Conservation (phyloP, 2,329 filamentous ascomycete genomes). For the Grosmannia huntii region DNA sequence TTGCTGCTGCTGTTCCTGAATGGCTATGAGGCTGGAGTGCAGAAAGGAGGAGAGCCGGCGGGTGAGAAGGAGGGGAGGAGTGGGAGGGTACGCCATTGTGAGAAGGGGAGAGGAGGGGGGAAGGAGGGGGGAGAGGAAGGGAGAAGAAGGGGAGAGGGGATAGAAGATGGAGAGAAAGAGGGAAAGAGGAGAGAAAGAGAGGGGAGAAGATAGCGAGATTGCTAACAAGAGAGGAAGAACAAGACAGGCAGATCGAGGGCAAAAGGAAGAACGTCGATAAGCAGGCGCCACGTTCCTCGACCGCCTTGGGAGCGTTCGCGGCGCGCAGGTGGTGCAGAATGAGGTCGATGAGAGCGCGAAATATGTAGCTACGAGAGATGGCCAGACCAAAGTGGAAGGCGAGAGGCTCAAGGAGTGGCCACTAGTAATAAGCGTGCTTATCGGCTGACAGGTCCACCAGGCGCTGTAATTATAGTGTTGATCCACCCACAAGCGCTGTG, state of each 20-base stretch:
- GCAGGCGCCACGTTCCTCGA: neutral
- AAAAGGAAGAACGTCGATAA: neutral
- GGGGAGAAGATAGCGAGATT: neutral
- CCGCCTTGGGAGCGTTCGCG: neutral
- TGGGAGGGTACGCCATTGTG: conserved; percentile 23
- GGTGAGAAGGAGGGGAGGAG: conserved; percentile 49
- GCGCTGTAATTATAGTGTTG: neutral
- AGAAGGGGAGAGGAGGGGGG: conserved; percentile 11
- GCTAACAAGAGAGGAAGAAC: neutral
- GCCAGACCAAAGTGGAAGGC: neutral
- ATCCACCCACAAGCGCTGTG: neutral
- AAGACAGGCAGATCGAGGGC: neutral
- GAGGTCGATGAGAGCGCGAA: neutral
- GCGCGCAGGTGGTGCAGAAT: neutral
- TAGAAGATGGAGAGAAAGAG: neutral
- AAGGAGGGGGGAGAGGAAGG: neutral
- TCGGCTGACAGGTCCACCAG: neutral
- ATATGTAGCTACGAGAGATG: neutral
- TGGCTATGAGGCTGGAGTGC: conserved; percentile 33
- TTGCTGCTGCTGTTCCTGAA: conserved; percentile 5
- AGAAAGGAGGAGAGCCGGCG: conserved; percentile 53
- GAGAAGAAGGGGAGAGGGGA: neutral
- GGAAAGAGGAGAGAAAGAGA: neutral
- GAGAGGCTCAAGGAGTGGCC: neutral
- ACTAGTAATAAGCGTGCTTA: neutral